Base-by-base conservation (phyloP, 106 monocot genomes). In the Apostasia ramifera region DNA sequence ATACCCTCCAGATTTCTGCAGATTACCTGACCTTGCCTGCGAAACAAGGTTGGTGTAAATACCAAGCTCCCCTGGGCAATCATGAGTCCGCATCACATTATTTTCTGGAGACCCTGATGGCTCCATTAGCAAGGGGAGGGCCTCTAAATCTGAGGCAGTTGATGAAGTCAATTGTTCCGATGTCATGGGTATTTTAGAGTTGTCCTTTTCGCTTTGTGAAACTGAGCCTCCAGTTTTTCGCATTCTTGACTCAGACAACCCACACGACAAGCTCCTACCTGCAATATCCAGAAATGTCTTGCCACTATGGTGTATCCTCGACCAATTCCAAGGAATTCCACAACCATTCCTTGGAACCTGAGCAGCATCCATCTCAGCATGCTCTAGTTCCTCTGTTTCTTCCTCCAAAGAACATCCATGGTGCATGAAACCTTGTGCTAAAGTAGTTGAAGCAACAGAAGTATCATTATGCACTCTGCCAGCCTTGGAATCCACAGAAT, bases 271-370 rank as follows among this genome's bases (percentile, higher is more conserved):
- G 82, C 91, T 92, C 80, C 84, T 78, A 40, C 94, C 94, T n/a
- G 94, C 94, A 52, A 75, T 83, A 78, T 92, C 92, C 13, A 97
- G 73, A 62, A 97, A 79, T 14, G 83, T 79, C 65, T 81, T 92
- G 39, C 97, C 85, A 63, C 85, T 84, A 57, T 97, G 64, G 57
- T 97, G 97, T 73, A 97, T 86, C 55, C 92, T 84, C 26, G 93
- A 98, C 98, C 98, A 98, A 57, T 93, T 93, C 87, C 86, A 90
- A 4, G 87, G 98, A 73, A 98, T 83, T 56, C 98, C 98, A 70
- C 98, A 98, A 41, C 77, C 90, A 74, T 90, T 81, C 66, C 80
- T 82, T 10, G 81, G 77, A 72, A 73, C 89, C 59, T 67, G 70
- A 50, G 76, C 47, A 4, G 71, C 59, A 7, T 90, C 81, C 47